phyloP scores from a whole-genome alignment of 805 yeast species.

The Ogataea ramenticola region DNA sequence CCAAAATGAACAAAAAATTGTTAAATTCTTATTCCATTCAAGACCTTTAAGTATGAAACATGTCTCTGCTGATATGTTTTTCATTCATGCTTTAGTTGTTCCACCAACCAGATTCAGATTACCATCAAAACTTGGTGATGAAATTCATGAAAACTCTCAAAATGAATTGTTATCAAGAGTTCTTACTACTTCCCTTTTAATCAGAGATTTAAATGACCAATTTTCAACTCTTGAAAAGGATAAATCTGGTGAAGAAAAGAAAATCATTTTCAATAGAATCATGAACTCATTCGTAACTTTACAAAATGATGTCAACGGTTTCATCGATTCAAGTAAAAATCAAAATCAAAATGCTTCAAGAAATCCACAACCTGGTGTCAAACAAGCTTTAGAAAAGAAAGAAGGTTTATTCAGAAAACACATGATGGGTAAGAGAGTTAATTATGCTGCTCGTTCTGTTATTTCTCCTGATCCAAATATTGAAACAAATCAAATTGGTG shows the following conservation, averaged over 20 bases:
- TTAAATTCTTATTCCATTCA: constrained; percentile 73
- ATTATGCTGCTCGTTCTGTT: constrained; percentile 97
- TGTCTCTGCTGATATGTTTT: constrained; percentile 74
- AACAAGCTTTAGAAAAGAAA: constrained; percentile 95
- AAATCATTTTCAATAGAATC: constrained; percentile 73
- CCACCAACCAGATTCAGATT: constrained; percentile 96
- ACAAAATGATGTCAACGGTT: constrained; percentile 92
- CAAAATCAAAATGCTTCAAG: constrained; percentile 64
- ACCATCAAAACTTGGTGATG: constrained; percentile 96
- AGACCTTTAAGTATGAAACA: constrained; percentile 51
- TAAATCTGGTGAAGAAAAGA: constrained; percentile 62
- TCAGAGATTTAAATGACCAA: constrained; percentile 85
- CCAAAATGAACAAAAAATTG: constrained; percentile 58
- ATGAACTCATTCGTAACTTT: constrained; percentile 94
- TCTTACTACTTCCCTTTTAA: constrained; percentile 69
- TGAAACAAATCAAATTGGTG: constrained; percentile 97
- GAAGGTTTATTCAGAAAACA: constrained; percentile 98
- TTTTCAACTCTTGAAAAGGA: constrained; percentile 58
- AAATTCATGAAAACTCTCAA: constrained; percentile 88
- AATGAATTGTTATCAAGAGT: constrained; percentile 81
- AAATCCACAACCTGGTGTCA: constrained; percentile 87
- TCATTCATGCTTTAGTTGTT: constrained; percentile 80
- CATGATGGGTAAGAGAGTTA: constrained; percentile 99
- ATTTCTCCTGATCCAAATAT: constrained; percentile 98
- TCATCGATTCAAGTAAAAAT: constrained; percentile 86